Evolutionary conservation across 2,329 filamentous ascomycete species (phyloP), one percentile per base, ranked within the genome.

Genomic region (Fusarium subglutinans): DNA sequence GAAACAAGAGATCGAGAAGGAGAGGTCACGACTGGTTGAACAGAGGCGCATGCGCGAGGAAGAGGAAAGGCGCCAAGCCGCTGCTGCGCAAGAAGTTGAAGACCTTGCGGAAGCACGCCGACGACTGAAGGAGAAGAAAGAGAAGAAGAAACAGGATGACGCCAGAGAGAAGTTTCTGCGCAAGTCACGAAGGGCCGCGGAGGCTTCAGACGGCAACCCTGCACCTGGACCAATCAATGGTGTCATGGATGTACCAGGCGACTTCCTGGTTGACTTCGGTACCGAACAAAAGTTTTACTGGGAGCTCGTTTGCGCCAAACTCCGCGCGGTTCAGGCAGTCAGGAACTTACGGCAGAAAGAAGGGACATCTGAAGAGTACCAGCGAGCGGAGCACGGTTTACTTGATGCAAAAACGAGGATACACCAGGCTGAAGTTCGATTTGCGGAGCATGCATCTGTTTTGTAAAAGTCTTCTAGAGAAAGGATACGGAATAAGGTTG

Each of bases 231-330:
- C 82, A 15, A 72, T 75, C 18, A 83, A 83, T 55, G 81, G 82
- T 20, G 76, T 75, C 17, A 77, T 84, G 45, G 68, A 75, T 33
- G 82, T 84, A 30, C 82, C 82, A 2, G 82, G 82, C 11, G 79
- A 83, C 45, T 84, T 79, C 59, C 22, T 78, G 6, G 77, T 79
- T 30, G 79, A 81, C 18, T 65, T 80, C 5, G 81, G 77, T 6
- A 74, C 71, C 22, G 76, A 75, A n/a, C 76, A 76, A 62, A 82
- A 79, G 56, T 77, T 78, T 66, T 84, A 84, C 68, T 84, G 82
- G 82, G 81, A 84, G 66, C 76, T 84, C 20, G 80, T 84, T 11
- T 84, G 82, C 71, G 83, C 83, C 48, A 85, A 84, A 75, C 72
- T 85, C 22, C 79, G 80, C n/a, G 83, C 83, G 15, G 80, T 83